Conservation (phyloP, 768 basidiomycete species). For the Suillus paluster region DNA sequence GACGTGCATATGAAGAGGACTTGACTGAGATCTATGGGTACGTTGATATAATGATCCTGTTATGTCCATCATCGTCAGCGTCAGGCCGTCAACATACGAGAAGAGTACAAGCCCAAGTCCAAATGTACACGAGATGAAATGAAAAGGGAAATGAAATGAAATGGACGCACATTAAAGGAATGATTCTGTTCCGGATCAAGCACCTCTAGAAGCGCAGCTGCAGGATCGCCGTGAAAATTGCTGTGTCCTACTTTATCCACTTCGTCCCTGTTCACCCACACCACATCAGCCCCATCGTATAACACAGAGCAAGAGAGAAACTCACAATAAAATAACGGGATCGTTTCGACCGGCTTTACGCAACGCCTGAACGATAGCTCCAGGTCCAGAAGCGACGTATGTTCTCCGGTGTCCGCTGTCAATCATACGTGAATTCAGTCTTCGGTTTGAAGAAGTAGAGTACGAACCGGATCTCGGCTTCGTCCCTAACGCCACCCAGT, state of each 20-base stretch:
- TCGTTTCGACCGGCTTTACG: constrained; percentile 82
- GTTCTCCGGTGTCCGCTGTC: constrained; percentile 71
- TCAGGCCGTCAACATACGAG: too few relatives aligned
- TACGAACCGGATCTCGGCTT: constrained; percentile 74
- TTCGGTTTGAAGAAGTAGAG: background rate
- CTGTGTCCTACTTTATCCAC: constrained; percentile 89
- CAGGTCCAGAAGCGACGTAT: constrained; percentile 90
- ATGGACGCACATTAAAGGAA: constrained; percentile 70
- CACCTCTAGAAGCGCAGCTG: constrained; percentile 88
- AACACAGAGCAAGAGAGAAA: constrained; percentile 4
- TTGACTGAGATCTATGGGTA: constrained; percentile 86
- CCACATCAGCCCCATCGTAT: too few relatives aligned
- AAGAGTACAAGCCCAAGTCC: too few relatives aligned
- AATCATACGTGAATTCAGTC: background rate
- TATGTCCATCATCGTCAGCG: constrained; percentile 9
- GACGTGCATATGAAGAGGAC: constrained; percentile 94
- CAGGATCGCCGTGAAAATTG: constrained; percentile 92
- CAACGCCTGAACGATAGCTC: constrained; percentile 84
- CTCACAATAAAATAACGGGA: constrained; percentile 74
- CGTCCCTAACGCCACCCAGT: constrained; percentile 90
- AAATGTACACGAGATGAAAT: too few relatives aligned
- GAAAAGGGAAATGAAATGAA: too few relatives aligned
- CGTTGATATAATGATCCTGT: constrained; percentile 91
- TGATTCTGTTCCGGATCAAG: constrained; percentile 95
- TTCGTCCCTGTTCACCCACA: constrained; percentile 59